phyloP scores from a whole-genome alignment of 495 filamentous ascomycete species.

The Penicillium flavigenum region DNA sequence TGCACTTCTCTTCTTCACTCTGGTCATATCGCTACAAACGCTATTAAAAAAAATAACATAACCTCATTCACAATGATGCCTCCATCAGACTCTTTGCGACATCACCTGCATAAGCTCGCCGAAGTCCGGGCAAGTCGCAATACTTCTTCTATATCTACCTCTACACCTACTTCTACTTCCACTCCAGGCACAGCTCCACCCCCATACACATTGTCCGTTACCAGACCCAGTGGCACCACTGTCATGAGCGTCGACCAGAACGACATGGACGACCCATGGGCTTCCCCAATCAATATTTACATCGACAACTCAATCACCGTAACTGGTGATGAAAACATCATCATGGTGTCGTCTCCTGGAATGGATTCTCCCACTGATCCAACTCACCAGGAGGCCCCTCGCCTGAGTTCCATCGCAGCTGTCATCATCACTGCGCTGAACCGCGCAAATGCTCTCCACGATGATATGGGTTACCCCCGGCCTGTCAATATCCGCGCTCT shows the following conservation, averaged over 20 bases:
- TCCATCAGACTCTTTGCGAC: constrained; percentile 25
- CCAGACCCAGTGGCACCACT: constrained; percentile 2
- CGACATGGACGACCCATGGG: constrained; percentile 5
- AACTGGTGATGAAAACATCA: constrained; percentile 33
- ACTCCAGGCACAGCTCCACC: constrained; percentile 21
- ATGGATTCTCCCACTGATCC: neutral
- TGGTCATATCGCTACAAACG: neutral
- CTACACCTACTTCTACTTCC: neutral
- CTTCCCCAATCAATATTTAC: constrained; percentile 28
- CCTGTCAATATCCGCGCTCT: constrained; percentile 2
- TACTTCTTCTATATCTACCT: neutral
- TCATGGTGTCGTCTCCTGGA: constrained; percentile 26
- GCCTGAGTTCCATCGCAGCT: neutral
- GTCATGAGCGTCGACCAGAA: constrained; percentile 12
- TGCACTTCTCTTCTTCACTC: neutral
- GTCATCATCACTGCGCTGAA: constrained; percentile 15
- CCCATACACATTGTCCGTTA: constrained; percentile 10
- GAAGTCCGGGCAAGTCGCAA: constrained; percentile 20
- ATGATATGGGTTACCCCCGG: constrained; percentile 5
- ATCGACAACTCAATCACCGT: constrained; percentile 41
- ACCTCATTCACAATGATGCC: constrained; percentile 20
- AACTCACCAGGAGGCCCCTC: neutral
- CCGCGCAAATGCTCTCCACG: constrained; percentile 12
- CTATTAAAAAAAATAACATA: neutral
- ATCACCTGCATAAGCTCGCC: constrained; percentile 27